phyloP scores from a whole-genome alignment of 768 basidiomycete species.

The Strobilomyces confusus region DNA sequence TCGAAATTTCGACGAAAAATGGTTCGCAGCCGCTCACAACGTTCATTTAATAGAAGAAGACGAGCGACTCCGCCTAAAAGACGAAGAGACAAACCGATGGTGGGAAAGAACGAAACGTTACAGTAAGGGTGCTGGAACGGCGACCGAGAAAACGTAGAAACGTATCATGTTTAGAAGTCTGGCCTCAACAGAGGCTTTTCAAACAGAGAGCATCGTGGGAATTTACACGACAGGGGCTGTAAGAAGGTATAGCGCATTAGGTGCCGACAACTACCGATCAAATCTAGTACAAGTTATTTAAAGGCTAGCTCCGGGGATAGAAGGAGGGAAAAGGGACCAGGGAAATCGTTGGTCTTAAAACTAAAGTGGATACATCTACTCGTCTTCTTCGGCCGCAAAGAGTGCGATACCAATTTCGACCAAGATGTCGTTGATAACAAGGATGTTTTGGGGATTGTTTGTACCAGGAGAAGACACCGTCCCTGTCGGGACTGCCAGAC shows the following conservation, averaged over 20 bases:
- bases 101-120: too few species aligned
- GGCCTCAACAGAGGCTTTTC: too few species aligned
- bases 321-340: background rate
- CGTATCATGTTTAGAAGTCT: too few species aligned
- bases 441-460: constrained; percentile 32
- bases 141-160: too few species aligned
- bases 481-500: constrained; percentile 23
- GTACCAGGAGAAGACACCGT: constrained; percentile 31
- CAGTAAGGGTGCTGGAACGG: too few species aligned
- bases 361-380: background rate
- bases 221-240: too few species aligned
- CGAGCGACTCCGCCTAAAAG: too few species aligned
- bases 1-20: too few species aligned
- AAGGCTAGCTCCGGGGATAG: constrained; percentile 4
- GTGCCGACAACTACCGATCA: constrained; percentile 5
- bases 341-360: background rate
- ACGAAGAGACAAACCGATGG: too few species aligned
- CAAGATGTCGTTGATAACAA: constrained; percentile 34
- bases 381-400: background rate
- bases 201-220: too few species aligned
- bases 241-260: constrained; percentile 18
- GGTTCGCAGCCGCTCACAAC: too few species aligned
- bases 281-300: background rate
- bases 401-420: constrained; percentile 30
- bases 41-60: too few species aligned